Percentiles rank a stretch among this genome's conserved stretches.
Conservation (phyloP, 495 filamentous ascomycete species). For the Jackrogersella minutella region DNA sequence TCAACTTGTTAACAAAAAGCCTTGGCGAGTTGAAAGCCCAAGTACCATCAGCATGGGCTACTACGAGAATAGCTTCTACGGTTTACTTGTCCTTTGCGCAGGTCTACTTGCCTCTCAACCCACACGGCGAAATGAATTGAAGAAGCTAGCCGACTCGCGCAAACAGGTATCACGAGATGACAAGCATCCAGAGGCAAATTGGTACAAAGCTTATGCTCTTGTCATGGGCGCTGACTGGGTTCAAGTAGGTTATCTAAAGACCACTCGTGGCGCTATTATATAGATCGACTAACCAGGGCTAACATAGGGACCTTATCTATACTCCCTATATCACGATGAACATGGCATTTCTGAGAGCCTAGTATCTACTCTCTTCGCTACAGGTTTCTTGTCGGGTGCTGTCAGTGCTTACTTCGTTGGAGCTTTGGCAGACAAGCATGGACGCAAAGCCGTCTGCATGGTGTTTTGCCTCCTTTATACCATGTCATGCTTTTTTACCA, state of each 20-base stretch:
- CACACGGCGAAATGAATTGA: conserved; percentile 32
- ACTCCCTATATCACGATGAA: conserved; percentile 63
- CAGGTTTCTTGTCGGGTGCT: conserved; percentile 60
- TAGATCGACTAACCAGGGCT: conserved; percentile 1
- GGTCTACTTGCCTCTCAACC: conserved; percentile 37
- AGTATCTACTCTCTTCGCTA: conserved; percentile 59
- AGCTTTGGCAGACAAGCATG: conserved; percentile 58
- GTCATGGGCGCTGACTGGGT: conserved; percentile 64
- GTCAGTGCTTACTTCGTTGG: conserved; percentile 59
- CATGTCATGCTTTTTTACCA: conserved; percentile 58
- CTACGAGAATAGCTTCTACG: conserved; percentile 41
- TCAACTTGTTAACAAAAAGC: conserved; percentile 1
- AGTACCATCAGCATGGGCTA: conserved; percentile 34
- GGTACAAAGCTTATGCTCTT: conserved; percentile 56
- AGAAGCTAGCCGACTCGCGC: conserved; percentile 18
- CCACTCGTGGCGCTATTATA: background rate
- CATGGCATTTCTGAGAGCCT: conserved; percentile 55
- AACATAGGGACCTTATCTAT: conserved; percentile 59
- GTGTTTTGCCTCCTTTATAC: conserved; percentile 60
- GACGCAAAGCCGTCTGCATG: conserved; percentile 58
- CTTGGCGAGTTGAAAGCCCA: background rate
- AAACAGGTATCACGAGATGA: conserved; percentile 20
- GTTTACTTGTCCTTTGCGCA: conserved; percentile 28
- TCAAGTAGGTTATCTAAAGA: conserved; percentile 47
- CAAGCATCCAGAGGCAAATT: conserved; percentile 36